Conservation (phyloP, 257 asterid genomes). For the Solanum commersonii region DNA sequence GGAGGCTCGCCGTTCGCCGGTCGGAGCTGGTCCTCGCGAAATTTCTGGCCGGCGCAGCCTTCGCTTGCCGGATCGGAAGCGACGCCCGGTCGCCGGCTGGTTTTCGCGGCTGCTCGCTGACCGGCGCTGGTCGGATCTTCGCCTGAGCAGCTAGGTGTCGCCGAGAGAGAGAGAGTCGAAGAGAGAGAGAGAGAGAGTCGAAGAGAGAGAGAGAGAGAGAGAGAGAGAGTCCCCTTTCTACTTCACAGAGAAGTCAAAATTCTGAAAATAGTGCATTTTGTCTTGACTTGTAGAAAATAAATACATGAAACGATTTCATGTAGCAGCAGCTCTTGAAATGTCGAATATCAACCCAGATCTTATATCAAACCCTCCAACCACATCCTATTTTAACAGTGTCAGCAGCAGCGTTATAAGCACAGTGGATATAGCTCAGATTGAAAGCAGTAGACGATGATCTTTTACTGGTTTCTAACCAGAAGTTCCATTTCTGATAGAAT, state of each 20-base stretch:
- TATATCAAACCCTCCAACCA: neutral
- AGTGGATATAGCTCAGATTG: neutral
- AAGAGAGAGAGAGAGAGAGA: too few relatives aligned
- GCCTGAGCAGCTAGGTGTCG: too few relatives aligned
- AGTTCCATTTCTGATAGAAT: neutral
- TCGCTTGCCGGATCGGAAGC: too few relatives aligned
- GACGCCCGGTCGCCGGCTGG: too few relatives aligned
- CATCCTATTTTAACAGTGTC: neutral
- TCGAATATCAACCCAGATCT: neutral
- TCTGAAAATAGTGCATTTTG: neutral
- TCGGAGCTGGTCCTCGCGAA: too few relatives aligned
- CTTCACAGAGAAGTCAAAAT: neutral
- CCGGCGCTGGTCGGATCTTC: too few relatives aligned
- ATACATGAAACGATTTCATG: neutral
- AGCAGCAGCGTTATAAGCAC: neutral
- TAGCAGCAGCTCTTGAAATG: neutral
- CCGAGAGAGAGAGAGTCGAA: too few relatives aligned
- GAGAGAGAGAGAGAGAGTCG: too few relatives aligned
- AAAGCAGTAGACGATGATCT: neutral
- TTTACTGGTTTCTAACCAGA: neutral
- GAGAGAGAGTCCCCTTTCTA: too few relatives aligned
- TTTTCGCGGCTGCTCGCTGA: too few relatives aligned
- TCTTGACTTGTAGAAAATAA: neutral
- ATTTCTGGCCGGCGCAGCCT: too few relatives aligned
- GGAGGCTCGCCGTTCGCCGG: too few relatives aligned